A percentile compares a stretch with the other conserved stretches of the same genome.
These are phyloP conservation scores for Coleophoma eucalyptorum DNA, from an alignment of 2,329 filamentous ascomycete genomes.

Conservation along the genomic window DNA sequence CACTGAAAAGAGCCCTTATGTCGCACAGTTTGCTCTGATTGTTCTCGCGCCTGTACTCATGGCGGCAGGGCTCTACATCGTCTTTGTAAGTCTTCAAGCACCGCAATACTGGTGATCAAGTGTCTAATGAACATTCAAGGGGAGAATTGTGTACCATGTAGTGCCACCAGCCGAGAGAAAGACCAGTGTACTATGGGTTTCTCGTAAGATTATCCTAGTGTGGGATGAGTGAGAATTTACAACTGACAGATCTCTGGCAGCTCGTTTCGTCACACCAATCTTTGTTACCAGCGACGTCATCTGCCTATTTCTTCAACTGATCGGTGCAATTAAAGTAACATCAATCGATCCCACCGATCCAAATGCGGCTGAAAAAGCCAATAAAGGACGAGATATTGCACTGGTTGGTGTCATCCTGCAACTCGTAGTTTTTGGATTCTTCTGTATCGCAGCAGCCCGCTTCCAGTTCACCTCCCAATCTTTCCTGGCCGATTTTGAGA, in stretches of 20 bases:
- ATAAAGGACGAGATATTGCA: constrained; percentile 32
- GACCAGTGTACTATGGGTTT: constrained; percentile 9
- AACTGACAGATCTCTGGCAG: not conserved
- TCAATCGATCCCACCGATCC: constrained; percentile 26
- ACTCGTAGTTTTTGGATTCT: constrained; percentile 38
- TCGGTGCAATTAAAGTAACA: constrained; percentile 30
- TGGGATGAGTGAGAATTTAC: not conserved
- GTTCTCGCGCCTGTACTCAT: constrained; percentile 22
- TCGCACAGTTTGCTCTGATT: constrained; percentile 19
- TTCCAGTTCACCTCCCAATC: constrained; percentile 38
- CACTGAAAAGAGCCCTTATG: constrained; percentile 4
- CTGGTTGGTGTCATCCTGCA: constrained; percentile 34
- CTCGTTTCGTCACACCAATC: constrained; percentile 10
- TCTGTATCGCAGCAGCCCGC: constrained; percentile 35
- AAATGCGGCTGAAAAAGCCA: constrained; percentile 24
- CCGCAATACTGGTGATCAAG: not conserved
- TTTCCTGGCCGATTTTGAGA: constrained; percentile 23
- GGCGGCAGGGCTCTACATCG: constrained; percentile 19
- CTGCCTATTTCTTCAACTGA: constrained; percentile 5
- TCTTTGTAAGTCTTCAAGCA: constrained; percentile 9
- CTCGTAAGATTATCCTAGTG: not conserved
- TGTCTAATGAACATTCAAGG: not conserved
- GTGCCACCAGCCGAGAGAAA: constrained; percentile 8
- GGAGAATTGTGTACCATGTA: constrained; percentile 17
- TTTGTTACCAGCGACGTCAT: constrained; percentile 10